phyloP scores from a whole-genome alignment of 257 asterid genomes.

The Scutellaria galericulata region DNA sequence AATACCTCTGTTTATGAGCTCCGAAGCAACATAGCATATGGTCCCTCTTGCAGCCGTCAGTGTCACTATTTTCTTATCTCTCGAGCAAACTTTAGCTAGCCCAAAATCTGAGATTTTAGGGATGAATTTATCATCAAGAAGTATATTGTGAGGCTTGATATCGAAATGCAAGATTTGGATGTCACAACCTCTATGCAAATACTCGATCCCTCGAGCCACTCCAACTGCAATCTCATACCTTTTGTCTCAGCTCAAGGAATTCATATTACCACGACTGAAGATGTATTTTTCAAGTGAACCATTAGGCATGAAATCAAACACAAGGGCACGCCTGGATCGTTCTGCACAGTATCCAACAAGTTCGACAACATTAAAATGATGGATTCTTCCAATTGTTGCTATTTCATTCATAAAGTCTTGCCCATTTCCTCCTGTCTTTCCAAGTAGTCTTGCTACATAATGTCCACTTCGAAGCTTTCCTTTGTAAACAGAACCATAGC shows the following conservation, averaged over 20 bases:
- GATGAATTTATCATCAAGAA: conserved; percentile 4
- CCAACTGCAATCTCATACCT: conserved; percentile 42
- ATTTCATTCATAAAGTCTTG: conserved; percentile 51
- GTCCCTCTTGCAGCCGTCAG: conserved; percentile 26
- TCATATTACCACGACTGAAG: background rate
- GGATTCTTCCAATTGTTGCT: conserved; percentile 25
- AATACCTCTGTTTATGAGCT: conserved; percentile 33
- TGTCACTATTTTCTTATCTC: conserved; percentile 18
- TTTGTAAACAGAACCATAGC: conserved; percentile 25
- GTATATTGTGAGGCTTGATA: background rate
- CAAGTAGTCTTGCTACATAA: conserved; percentile 42
- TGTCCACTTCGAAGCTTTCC: conserved; percentile 42
- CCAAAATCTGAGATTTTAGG: conserved; percentile 39
- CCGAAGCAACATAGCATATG: conserved; percentile 33
- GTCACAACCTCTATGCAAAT: conserved; percentile 34
- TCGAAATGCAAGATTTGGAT: conserved; percentile 38
- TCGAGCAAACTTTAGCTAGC: conserved; percentile 26
- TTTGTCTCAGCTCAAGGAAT: conserved; percentile 24
- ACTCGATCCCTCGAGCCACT: conserved; percentile 42
- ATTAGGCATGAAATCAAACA: conserved; percentile 2
- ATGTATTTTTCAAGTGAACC: conserved; percentile 26
- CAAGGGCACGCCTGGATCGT: conserved; percentile 10
- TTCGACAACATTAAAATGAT: too few relatives aligned
- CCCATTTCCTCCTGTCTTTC: conserved; percentile 15
- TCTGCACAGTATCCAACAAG: too few relatives aligned